Conservation (phyloP, 257 asterid genomes). For the Solanum sitiens region DNA sequence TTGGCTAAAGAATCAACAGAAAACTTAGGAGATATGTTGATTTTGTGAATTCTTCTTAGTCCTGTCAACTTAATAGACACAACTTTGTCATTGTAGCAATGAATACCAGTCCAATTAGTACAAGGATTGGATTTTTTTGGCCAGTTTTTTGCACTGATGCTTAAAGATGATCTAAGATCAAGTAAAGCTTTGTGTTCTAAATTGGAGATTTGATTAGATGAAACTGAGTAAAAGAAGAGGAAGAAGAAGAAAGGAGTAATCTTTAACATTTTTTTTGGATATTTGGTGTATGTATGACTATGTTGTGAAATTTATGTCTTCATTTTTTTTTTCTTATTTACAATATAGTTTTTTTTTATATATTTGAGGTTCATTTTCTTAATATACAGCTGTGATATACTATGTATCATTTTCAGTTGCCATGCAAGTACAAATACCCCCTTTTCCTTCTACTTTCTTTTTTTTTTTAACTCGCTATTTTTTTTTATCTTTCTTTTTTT, state of each 20-base stretch:
- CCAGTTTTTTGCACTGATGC: constrained; percentile 51
- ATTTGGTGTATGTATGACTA: not conserved
- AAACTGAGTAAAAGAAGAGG: constrained; percentile 15
- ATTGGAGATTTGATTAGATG: constrained; percentile 7
- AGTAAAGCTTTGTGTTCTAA: constrained; percentile 45
- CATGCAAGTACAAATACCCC: not conserved
- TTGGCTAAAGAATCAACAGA: constrained; percentile 40
- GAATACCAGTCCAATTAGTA: constrained; percentile 58
- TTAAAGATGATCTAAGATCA: constrained; percentile 55
- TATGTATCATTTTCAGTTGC: not conserved
- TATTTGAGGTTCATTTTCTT: not conserved
- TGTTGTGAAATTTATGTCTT: not conserved
- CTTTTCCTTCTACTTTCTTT: not conserved
- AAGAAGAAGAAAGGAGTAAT: constrained; percentile 1
- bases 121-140: constrained; percentile 51
- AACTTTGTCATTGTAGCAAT: constrained; percentile 38
- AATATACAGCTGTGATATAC: not conserved
- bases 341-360: not conserved
- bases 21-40: constrained; percentile 30
- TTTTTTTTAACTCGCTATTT: no score
- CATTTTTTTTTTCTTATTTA: not conserved
- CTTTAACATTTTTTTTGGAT: not conserved
- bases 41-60: constrained; percentile 28
- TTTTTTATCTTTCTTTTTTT: no score
- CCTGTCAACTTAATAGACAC: constrained; percentile 33